Conservation (phyloP, 2,329 filamentous ascomycete genomes). For the Capronia americana region DNA sequence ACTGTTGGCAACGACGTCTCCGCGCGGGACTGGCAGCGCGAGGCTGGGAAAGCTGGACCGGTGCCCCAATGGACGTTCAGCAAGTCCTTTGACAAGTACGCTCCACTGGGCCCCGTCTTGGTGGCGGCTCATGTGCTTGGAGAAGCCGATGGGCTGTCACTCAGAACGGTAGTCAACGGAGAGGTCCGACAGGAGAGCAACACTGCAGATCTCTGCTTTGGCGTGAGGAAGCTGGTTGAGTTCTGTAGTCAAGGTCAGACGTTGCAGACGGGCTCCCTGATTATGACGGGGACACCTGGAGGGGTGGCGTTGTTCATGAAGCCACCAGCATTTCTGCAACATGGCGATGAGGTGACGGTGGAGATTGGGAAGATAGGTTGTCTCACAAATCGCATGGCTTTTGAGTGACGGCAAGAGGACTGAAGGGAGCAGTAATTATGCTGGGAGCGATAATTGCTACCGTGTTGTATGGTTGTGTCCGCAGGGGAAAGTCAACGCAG, state of each 20-base stretch:
- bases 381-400: constrained; percentile 2
- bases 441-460: no score
- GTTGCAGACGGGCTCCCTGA: constrained; percentile 45
- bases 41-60: constrained; percentile 43
- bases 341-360: constrained; percentile 41
- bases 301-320: constrained; percentile 52
- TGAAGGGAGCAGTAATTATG: no score
- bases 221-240: constrained; percentile 45
- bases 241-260: constrained; percentile 47
- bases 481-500: no score
- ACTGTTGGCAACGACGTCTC: background rate
- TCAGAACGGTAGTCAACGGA: constrained; percentile 35
- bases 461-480: no score
- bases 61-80: constrained; percentile 40
- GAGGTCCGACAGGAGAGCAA: constrained; percentile 45
- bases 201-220: constrained; percentile 48
- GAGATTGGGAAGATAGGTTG: constrained; percentile 4
- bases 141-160: constrained; percentile 43
- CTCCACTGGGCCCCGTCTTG: constrained; percentile 51
- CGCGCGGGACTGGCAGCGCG: constrained; percentile 44
- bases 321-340: constrained; percentile 46
- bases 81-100: constrained; percentile 51
- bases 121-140: constrained; percentile 44
- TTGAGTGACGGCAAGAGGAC: background rate
- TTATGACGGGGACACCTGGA: constrained; percentile 51